Evolutionary conservation across 768 basidiomycete genomes (phyloP).

Genomic region (Tylopilus plumbeoviolaceoides): DNA sequence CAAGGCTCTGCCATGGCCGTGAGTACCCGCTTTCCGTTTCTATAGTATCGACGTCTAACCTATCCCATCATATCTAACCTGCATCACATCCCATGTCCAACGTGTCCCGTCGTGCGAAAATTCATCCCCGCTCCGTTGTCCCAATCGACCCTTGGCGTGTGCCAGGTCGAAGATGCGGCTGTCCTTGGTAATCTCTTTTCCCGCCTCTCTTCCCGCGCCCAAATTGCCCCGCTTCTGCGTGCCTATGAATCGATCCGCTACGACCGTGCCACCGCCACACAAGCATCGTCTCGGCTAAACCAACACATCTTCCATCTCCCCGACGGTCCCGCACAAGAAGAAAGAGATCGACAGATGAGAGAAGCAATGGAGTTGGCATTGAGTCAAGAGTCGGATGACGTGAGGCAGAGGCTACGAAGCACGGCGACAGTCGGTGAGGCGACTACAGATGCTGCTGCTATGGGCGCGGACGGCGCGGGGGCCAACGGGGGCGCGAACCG

Average conservation of each 20-base stretch:
- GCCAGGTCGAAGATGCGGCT: constrained; percentile 34
- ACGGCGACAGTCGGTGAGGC: constrained; percentile 4
- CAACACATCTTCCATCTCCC: constrained; percentile 52
- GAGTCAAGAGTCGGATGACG: constrained; percentile 16
- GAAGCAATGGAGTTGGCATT: constrained; percentile 42
- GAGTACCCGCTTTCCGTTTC: constrained; percentile 9
- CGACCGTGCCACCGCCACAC: constrained; percentile 45
- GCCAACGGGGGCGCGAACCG: background rate
- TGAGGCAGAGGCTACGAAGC: constrained; percentile 8
- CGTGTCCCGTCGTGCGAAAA: background rate
- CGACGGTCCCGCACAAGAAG: constrained; percentile 50
- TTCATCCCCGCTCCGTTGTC: background rate
- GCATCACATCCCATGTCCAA: background rate
- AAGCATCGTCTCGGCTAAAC: constrained; percentile 46
- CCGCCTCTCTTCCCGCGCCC: constrained; percentile 36
- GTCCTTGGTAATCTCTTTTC: constrained; percentile 50
- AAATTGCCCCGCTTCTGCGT: constrained; percentile 43
- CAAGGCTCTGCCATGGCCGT: constrained; percentile 57
- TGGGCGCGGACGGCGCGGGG: background rate
- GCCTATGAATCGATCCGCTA: constrained; percentile 53
- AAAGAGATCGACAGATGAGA: constrained; percentile 49
- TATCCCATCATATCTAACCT: background rate
- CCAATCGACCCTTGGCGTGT: background rate
- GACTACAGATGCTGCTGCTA: no score
- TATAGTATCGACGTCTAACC: background rate